Percentiles rank a stretch among this genome's conserved stretches.
Evolutionary conservation across 2,329 filamentous ascomycete species (phyloP).

Genomic region (Penicillium sp.): DNA sequence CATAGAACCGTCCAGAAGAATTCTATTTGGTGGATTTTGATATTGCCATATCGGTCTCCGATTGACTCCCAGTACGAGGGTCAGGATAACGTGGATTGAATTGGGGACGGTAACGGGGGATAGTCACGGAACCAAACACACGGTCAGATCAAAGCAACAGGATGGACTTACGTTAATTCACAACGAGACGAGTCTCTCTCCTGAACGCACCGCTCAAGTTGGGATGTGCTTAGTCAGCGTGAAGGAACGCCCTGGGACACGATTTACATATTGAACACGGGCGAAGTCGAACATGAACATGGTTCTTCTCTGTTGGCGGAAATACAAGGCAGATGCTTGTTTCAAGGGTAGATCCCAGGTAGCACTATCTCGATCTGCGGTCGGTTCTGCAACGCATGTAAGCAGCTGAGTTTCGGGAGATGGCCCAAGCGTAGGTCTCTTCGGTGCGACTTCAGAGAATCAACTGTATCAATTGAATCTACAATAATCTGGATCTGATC

Average conservation of each 20-base stretch:
- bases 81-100: neutral
- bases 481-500: neutral
- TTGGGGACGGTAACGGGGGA: neutral
- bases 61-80: neutral
- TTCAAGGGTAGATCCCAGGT: neutral
- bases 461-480: neutral
- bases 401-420: neutral
- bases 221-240: neutral
- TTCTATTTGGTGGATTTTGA: neutral
- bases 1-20: neutral
- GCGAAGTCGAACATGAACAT: neutral
- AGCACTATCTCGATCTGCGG: neutral
- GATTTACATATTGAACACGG: neutral
- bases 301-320: neutral
- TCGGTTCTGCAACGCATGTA: neutral
- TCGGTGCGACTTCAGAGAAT: neutral
- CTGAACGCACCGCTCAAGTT: neutral
- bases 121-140: neutral
- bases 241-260: neutral
- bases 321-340: neutral
- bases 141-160: neutral
- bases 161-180: neutral
- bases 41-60: constrained; percentile 9
- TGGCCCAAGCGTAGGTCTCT: neutral
- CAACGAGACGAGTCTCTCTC: neutral